Conservation (phyloP, 176 grass and related monocot genomes). For the Microstegium vimineum region DNA sequence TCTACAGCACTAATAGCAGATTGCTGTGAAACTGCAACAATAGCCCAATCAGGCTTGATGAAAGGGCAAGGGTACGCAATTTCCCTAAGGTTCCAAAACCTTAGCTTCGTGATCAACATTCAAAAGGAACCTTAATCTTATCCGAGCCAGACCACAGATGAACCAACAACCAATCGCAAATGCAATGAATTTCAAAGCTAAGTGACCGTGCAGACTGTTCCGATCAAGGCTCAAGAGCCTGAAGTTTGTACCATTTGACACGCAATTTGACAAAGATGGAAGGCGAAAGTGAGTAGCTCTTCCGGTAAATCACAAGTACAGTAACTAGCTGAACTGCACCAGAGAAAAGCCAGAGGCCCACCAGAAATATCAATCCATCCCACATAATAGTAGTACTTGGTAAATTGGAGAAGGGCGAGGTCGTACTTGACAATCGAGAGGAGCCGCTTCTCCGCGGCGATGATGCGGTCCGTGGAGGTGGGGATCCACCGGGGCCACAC, state of each 20-base stretch:
- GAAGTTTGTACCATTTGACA: not conserved
- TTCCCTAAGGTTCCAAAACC: not conserved
- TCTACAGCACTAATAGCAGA: not conserved
- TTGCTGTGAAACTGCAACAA: not conserved
- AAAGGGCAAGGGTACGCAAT: not conserved
- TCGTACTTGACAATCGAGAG: slow-evolving; percentile 71
- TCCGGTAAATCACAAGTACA: not conserved
- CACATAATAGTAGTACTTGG: not conserved
- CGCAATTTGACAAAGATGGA: not conserved
- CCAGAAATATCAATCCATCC: not conserved
- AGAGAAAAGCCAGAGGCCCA: not conserved
- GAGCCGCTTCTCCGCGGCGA: slow-evolving; percentile 93
- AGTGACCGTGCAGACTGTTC: not conserved
- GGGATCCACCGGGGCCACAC: slow-evolving; percentile 88
- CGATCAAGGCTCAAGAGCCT: not conserved
- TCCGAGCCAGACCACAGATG: not conserved
- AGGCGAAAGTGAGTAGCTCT: not conserved
- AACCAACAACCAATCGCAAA: not conserved
- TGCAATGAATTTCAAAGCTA: not conserved
- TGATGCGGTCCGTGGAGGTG: slow-evolving; percentile 89
- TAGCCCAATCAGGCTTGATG: not conserved
- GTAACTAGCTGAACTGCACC: not conserved
- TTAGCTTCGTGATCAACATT: not conserved
- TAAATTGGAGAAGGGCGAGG: not conserved
- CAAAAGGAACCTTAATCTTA: not conserved